These are phyloP conservation scores for Chlorella sp. DNA, from an alignment of 139 green algal species.

Conservation along the genomic window DNA sequence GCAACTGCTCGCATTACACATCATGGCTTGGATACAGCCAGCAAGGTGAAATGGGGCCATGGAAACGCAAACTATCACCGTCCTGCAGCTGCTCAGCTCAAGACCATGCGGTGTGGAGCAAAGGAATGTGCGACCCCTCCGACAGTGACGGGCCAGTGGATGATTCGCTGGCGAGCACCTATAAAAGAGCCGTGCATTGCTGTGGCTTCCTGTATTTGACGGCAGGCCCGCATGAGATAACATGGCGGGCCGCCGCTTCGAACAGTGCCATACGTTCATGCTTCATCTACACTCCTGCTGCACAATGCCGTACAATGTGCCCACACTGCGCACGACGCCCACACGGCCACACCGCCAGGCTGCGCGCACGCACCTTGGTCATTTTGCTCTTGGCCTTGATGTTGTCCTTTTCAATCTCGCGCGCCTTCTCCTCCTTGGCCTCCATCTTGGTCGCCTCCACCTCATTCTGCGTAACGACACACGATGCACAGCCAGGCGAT, in stretches of 20 bases:
- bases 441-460: slow-evolving; percentile 62
- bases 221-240: not conserved
- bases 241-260: not conserved
- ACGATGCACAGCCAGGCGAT: too few species aligned
- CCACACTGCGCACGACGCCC: too few species aligned
- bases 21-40: too few species aligned
- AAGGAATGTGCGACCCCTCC: too few species aligned
- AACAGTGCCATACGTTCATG: not conserved
- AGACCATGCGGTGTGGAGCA: not conserved
- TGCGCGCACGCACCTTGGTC: slow-evolving; percentile 24
- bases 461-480: too few species aligned
- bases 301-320: too few species aligned
- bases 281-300: not conserved
- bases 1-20: too few species aligned
- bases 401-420: slow-evolving; percentile 63
- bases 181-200: not conserved
- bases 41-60: too few species aligned
- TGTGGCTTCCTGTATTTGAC: not conserved
- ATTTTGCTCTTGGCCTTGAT: slow-evolving; percentile 70
- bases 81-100: not conserved
- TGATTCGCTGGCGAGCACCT: too few species aligned
- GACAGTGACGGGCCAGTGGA: too few species aligned
- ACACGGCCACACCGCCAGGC: too few species aligned
- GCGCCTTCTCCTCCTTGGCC: slow-evolving; percentile 58
- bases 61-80: too few species aligned